Conservation (phyloP, 768 basidiomycete genomes). For the Mycena sanguinolenta region DNA sequence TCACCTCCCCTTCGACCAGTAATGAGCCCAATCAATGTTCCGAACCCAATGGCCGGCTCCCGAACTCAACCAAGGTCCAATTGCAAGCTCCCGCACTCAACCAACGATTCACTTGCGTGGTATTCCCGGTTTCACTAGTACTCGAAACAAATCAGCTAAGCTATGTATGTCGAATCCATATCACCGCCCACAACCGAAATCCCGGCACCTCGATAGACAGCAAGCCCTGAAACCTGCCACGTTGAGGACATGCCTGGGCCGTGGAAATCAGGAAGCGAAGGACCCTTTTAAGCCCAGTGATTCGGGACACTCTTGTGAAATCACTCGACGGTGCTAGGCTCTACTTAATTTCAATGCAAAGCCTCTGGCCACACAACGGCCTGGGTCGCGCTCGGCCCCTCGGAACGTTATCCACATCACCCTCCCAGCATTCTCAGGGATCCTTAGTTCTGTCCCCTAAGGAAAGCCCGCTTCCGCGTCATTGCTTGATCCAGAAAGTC, state of each 20-base stretch:
- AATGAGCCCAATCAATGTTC: slow-evolving; percentile 1
- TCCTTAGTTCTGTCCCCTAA: slow-evolving; percentile 2
- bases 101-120: background rate
- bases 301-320: no score
- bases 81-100: no score
- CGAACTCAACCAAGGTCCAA: background rate
- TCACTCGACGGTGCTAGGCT: no score
- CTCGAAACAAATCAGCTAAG: background rate
- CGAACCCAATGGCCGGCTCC: background rate
- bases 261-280: background rate
- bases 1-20: background rate
- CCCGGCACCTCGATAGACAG: slow-evolving; percentile 17
- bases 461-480: background rate
- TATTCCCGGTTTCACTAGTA: background rate
- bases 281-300: background rate
- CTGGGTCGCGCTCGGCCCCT: background rate
- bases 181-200: slow-evolving; percentile 11
- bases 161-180: slow-evolving; percentile 6
- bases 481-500: background rate
- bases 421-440: background rate
- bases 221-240: slow-evolving; percentile 11
- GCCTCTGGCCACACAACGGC: no score
- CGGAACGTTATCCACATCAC: background rate
- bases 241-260: background rate
- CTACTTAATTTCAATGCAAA: no score